phyloP scores from a whole-genome alignment of 2,329 filamentous ascomycete species.

The Fusarium globosum region DNA sequence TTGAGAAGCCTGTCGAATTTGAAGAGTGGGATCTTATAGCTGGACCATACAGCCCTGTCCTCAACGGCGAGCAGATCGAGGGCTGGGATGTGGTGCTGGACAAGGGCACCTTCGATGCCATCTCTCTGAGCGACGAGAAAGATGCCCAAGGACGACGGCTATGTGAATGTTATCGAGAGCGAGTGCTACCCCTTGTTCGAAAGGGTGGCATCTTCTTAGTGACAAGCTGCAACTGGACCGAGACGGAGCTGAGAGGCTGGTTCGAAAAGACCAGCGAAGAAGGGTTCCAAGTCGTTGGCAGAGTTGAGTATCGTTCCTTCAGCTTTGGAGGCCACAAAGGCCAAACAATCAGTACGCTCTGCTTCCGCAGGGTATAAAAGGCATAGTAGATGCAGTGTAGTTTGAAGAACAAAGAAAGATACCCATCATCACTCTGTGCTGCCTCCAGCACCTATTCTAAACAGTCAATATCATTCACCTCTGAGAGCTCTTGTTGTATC shows the following conservation, averaged over 20 bases:
- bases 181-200: conserved; percentile 75
- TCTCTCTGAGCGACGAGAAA: conserved; percentile 75
- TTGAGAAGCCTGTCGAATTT: conserved; percentile 54
- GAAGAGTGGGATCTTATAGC: conserved; percentile 72
- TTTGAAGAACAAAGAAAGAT: conserved; percentile 21
- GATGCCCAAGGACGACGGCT: conserved; percentile 67
- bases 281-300: conserved; percentile 70
- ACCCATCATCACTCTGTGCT: conserved; percentile 21
- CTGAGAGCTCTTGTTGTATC: conserved; percentile 39
- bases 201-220: conserved; percentile 80
- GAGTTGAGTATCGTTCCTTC: conserved; percentile 86
- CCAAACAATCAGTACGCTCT: conserved; percentile 88
- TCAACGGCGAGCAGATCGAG: conserved; percentile 44
- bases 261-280: conserved; percentile 63
- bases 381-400: neutral
- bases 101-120: conserved; percentile 97
- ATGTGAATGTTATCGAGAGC: conserved; percentile 79
- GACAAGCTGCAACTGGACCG: conserved; percentile 99
- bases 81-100: conserved; percentile 95
- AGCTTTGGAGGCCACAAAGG: conserved; percentile 90
- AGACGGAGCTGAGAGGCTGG: conserved; percentile 84
- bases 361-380: conserved; percentile 69
- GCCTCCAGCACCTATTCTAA: conserved; percentile 27
- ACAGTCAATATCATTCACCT: conserved; percentile 40
- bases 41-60: conserved; percentile 52